Conservation (phyloP, 768 basidiomycete species). For the Mycena metata region DNA sequence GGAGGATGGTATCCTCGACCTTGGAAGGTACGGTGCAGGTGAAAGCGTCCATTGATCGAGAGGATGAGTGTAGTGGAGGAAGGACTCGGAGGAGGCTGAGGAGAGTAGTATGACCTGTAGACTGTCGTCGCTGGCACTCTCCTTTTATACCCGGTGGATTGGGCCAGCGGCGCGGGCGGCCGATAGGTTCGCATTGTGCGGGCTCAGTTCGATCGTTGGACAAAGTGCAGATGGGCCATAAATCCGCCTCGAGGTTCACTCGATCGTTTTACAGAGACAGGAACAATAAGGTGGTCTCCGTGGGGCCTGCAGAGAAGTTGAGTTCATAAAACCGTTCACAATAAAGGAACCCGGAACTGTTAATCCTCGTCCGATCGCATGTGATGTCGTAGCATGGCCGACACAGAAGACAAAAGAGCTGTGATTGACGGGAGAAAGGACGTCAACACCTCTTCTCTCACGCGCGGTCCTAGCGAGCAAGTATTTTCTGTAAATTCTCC, state of each 20-base stretch:
- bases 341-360: background rate
- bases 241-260: conserved; percentile 1
- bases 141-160: conserved; percentile 14
- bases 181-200: conserved; percentile 21
- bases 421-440: background rate
- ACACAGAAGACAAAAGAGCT: conserved; percentile 20
- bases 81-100: conserved; percentile 8
- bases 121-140: background rate
- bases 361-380: background rate
- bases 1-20: conserved; percentile 14
- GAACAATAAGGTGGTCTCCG: conserved; percentile 17
- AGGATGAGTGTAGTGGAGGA: conserved; percentile 2
- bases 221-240: background rate
- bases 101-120: conserved; percentile 2
- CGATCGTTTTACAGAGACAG: background rate
- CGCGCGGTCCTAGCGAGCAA: no score
- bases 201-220: background rate
- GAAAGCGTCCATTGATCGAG: conserved; percentile 28
- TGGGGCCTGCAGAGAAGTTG: conserved; percentile 19
- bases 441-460: background rate
- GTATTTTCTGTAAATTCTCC: conserved; percentile 7
- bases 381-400: conserved; percentile 15
- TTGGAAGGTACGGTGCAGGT: conserved; percentile 14
- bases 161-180: conserved; percentile 1
- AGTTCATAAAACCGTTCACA: background rate